Conservation (phyloP, 371 early-diverging fungal genomes). For the Cokeromyces recurvatus region DNA sequence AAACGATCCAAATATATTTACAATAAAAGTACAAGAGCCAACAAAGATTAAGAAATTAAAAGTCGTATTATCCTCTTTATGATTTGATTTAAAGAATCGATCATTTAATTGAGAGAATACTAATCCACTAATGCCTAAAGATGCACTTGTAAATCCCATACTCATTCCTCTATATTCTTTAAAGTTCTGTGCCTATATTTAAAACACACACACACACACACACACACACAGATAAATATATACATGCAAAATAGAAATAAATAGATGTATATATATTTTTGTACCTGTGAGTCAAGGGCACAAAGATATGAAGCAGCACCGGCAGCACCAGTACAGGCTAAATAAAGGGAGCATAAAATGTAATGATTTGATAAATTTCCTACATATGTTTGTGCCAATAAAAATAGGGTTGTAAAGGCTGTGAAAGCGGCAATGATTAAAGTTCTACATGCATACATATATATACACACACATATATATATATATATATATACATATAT, state of each 20-base stretch:
- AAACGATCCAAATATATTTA: conserved; percentile 28
- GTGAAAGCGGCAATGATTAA: conserved; percentile 9
- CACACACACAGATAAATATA: too few relatives aligned
- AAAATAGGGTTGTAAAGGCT: conserved; percentile 21
- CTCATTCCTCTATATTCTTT: conserved; percentile 37
- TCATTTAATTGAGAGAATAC: conserved; percentile 48
- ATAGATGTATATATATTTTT: neutral
- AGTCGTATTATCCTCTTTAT: conserved; percentile 21
- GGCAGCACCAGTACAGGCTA: conserved; percentile 29
- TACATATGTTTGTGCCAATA: conserved; percentile 38
- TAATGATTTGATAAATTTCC: conserved; percentile 27
- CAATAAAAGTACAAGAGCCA: conserved; percentile 13
- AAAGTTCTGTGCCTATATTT: conserved; percentile 36
- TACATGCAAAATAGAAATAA: neutral
- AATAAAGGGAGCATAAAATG: conserved; percentile 34
- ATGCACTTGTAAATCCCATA: conserved; percentile 43
- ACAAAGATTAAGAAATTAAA: conserved; percentile 34
- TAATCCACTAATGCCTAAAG: conserved; percentile 38
- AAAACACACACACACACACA: too few relatives aligned
- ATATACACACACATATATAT: too few relatives aligned
- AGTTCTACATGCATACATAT: too few relatives aligned
- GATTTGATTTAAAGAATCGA: conserved; percentile 20
- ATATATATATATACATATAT: neutral
- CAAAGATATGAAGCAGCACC: conserved; percentile 41
- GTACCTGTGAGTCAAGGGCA: conserved; percentile 42